These are phyloP conservation scores for Trypanosomatidae sp. DNA, from an alignment of 208 protist genomes.

Conservation along the genomic window DNA sequence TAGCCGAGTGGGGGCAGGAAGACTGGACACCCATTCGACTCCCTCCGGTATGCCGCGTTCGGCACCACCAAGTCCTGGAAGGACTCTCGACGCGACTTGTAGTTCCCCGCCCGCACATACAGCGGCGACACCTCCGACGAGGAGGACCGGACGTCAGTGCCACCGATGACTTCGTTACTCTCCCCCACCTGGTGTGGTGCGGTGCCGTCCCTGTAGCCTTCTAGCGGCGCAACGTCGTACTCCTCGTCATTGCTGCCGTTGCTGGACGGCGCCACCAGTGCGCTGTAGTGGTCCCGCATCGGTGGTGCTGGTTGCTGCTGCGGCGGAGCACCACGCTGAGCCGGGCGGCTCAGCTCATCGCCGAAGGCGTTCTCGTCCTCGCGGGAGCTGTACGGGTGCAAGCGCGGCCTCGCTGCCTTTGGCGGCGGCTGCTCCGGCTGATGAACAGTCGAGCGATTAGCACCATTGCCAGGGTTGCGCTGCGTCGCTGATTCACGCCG, in stretches of 20 bases:
- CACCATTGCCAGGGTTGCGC: background rate
- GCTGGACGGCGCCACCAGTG: background rate
- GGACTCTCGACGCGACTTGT: slow-evolving; percentile 15
- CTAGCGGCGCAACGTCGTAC: background rate
- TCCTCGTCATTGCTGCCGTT: background rate
- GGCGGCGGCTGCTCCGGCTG: background rate
- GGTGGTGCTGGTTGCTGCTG: background rate
- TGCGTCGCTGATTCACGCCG: background rate
- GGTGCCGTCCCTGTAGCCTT: background rate
- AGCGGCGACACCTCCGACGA: background rate
- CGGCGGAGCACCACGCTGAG: background rate
- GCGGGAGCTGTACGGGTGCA: background rate
- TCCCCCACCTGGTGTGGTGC: background rate
- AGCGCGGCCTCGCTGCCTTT: background rate
- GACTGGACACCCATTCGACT: slow-evolving; percentile 9
- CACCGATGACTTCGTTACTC: background rate
- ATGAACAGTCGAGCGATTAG: background rate
- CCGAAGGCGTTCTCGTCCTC: background rate
- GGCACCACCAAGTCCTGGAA: slow-evolving; percentile 19
- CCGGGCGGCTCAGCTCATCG: background rate
- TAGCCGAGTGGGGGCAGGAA: slow-evolving; percentile 17
- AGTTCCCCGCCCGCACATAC: background rate
- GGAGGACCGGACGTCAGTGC: background rate
- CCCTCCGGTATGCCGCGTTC: background rate
- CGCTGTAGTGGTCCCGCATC: background rate